phyloP scores from a whole-genome alignment of 2,329 filamentous ascomycete species.

The Xylaria sp. region DNA sequence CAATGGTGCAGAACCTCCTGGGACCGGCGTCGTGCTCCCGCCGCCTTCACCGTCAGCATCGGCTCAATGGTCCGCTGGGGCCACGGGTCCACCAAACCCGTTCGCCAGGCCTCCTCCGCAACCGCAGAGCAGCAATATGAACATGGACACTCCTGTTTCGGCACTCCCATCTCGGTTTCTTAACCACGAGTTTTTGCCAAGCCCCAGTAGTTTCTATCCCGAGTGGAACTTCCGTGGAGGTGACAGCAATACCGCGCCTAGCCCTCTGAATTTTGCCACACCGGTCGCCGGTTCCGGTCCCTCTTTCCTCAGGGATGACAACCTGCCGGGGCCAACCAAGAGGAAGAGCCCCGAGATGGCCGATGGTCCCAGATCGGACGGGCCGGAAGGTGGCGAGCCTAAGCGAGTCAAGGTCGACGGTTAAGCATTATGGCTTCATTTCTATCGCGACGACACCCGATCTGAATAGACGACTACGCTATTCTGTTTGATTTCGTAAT shows the following conservation, averaged over 20 bases:
- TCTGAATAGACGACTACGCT: constrained; percentile 1
- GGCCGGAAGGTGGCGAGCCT: constrained; percentile 49
- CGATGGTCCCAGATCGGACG: constrained; percentile 45
- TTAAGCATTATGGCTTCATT: constrained; percentile 27
- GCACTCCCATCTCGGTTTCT: constrained; percentile 91
- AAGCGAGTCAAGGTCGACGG: constrained; percentile 58
- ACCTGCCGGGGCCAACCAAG: constrained; percentile 44
- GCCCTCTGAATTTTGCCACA: constrained; percentile 90
- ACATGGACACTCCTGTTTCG: constrained; percentile 84
- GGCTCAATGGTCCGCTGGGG: constrained; percentile 84
- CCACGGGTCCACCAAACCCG: constrained; percentile 89
- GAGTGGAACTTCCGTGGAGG: constrained; percentile 78
- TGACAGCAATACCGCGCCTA: constrained; percentile 86
- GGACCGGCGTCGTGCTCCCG: constrained; percentile 77
- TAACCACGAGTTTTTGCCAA: constrained; percentile 82
- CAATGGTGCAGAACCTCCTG: constrained; percentile 56
- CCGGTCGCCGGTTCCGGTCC: constrained; percentile 67
- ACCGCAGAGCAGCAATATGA: constrained; percentile 57
- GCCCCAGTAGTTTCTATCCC: constrained; percentile 88
- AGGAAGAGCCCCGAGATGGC: constrained; percentile 60
- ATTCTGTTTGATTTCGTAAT: constrained; percentile 11
- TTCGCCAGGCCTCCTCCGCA: constrained; percentile 88
- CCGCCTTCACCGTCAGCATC: constrained; percentile 90
- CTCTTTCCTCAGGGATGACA: constrained; percentile 64
- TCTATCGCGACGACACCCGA: neutral